phyloP scores from a whole-genome alignment of 192 early-diverging fungal genomes.

The Backusella parvicylindrica region DNA sequence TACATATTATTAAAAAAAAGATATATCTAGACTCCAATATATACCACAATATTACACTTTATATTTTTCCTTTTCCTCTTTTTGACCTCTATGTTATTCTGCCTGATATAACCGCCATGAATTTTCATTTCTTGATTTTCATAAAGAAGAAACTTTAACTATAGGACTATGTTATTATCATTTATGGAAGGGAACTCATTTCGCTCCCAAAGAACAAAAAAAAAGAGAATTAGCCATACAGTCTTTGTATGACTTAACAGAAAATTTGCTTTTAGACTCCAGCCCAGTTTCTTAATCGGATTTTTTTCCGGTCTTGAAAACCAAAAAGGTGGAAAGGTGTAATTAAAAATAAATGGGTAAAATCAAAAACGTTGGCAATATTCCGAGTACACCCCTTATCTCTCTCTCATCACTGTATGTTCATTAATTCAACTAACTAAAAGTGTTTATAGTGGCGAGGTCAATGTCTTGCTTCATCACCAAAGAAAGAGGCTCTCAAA shows the following conservation, averaged over 20 bases:
- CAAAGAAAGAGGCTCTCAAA: background rate
- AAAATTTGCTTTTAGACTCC: background rate
- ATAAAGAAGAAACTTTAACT: background rate
- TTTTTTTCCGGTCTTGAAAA: background rate
- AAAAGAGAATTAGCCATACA: too few relatives aligned
- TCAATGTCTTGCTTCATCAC: background rate
- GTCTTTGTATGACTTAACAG: background rate
- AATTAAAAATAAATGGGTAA: background rate
- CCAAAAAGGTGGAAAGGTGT: background rate
- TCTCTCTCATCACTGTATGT: background rate
- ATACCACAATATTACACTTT: background rate
- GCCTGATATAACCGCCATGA: background rate
- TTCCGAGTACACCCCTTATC: background rate
- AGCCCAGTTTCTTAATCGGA: background rate
- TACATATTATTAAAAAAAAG: too few relatives aligned
- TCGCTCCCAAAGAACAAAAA: background rate
- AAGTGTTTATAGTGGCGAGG: background rate
- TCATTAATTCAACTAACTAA: background rate
- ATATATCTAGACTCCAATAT: too few relatives aligned
- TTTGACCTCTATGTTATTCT: background rate
- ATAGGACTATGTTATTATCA: background rate
- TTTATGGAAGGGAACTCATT: background rate
- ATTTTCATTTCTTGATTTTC: background rate
- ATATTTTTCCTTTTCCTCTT: background rate
- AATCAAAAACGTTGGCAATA: background rate